Conservation (phyloP, 73 alveolate species). For the Symbiodinium natans region DNA sequence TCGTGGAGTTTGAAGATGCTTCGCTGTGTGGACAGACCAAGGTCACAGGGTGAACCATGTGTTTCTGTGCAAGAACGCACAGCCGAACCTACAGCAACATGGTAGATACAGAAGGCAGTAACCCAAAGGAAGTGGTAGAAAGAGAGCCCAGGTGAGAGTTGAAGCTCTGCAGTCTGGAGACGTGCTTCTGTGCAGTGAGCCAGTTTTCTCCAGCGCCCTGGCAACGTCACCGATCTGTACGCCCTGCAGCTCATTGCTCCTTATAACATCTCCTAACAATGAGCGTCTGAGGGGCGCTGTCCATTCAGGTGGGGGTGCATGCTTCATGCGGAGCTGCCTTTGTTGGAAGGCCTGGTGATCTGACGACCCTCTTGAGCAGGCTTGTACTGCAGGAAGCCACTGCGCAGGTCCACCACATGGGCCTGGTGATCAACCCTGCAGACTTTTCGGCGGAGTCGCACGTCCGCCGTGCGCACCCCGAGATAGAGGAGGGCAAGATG, state of each 20-base stretch:
- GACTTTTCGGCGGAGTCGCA: conserved; percentile 1
- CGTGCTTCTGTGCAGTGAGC: conserved; percentile 39
- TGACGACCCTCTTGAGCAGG: neutral
- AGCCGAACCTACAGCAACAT: no score
- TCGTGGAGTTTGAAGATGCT: neutral
- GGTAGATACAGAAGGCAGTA: no score
- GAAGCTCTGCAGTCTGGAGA: conserved; percentile 21
- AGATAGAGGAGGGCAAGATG: conserved; percentile 15
- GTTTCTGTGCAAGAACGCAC: no score
- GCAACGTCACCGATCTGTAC: neutral
- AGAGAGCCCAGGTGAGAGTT: no score
- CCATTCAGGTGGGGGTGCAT: conserved; percentile 22
- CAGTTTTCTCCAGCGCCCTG: conserved; percentile 1
- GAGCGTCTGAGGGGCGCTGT: no score
- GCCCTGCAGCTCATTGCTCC: neutral
- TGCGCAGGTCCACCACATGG: conserved; percentile 38
- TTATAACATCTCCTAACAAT: no score
- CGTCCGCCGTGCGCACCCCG: conserved; percentile 31
- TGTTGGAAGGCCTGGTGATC: neutral
- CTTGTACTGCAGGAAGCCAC: neutral
- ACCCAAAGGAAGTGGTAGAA: no score
- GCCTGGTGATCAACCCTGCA: conserved; percentile 22
- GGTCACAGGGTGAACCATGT: no score
- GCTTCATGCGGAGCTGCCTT: conserved; percentile 48
- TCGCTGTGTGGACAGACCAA: no score